A percentile compares a stretch with the other conserved stretches of the same genome.
Conservation (phyloP, 2,329 filamentous ascomycete genomes). For the Pseudocercospora cruenta region DNA sequence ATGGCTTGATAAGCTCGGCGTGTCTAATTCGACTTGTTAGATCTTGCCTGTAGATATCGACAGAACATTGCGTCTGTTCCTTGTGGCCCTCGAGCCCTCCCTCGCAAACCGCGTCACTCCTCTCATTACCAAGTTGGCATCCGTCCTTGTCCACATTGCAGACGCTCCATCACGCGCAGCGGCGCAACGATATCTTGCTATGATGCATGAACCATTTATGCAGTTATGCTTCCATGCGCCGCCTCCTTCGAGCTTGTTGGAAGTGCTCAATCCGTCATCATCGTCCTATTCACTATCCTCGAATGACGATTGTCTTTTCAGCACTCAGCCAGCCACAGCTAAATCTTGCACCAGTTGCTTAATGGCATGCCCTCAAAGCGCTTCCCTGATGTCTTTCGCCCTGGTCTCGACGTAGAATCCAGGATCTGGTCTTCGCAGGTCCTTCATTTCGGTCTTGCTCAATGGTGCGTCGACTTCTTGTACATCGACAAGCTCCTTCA, state of each 20-base stretch:
- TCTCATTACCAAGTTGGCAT: not conserved
- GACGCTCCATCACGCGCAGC: too few relatives aligned
- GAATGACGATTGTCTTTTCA: too few relatives aligned
- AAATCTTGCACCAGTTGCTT: not conserved
- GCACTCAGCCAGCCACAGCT: too few relatives aligned
- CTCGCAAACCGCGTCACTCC: not conserved
- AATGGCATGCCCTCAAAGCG: not conserved
- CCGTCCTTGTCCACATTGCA: too few relatives aligned
- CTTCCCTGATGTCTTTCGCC: conserved; percentile 28
- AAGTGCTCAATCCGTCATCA: not conserved
- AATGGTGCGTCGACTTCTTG: conserved; percentile 71
- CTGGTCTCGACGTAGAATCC: conserved; percentile 79
- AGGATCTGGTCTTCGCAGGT: conserved; percentile 70
- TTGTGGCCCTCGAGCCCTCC: not conserved
- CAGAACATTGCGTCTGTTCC: not conserved
- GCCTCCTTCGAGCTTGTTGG: not conserved
- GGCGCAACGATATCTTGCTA: not conserved
- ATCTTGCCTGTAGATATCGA: not conserved
- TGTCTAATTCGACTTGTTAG: not conserved
- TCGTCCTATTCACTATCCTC: not conserved
- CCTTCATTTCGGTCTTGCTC: conserved; percentile 70
- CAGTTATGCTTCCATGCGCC: rapidly evolving
- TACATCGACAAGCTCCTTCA: conserved; percentile 88
- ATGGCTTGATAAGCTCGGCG: conserved; percentile 18
- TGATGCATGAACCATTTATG: not conserved